phyloP scores from a whole-genome alignment of 805 yeast genomes.

The Kuraishia hungarica region DNA sequence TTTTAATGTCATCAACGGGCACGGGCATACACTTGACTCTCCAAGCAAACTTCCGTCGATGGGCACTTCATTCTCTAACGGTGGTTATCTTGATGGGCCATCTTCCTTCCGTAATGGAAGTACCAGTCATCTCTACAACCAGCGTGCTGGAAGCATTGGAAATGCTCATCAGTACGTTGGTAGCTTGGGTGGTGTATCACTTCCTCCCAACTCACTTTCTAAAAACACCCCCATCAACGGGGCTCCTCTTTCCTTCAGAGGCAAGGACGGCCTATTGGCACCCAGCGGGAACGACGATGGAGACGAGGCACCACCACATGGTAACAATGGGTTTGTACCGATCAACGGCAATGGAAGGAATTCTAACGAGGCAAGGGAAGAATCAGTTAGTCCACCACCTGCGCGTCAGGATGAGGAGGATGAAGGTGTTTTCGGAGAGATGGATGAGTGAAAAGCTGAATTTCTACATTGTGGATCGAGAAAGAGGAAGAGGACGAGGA shows the following conservation, averaged over 20 bases:
- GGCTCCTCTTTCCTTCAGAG: conserved; percentile 2
- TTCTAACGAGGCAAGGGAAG: conserved; percentile 9
- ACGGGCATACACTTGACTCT: conserved; percentile 5
- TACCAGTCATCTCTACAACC: conserved; percentile 5
- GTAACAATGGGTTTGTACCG: conserved; percentile 3
- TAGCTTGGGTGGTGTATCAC: background rate
- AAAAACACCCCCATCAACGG: conserved; percentile 5
- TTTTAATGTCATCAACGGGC: background rate
- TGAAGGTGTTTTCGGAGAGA: conserved; percentile 27
- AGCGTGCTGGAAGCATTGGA: conserved; percentile 7
- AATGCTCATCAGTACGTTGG: conserved; percentile 1
- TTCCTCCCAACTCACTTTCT: conserved; percentile 1
- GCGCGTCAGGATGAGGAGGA: conserved; percentile 8
- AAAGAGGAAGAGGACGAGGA: too few relatives aligned
- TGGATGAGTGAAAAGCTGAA: conserved; percentile 17
- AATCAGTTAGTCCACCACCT: background rate
- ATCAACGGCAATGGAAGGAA: conserved; percentile 3
- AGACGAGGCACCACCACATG: conserved; percentile 9
- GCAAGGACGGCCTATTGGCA: conserved; percentile 9
- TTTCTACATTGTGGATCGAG: too few relatives aligned
- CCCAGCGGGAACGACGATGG: conserved; percentile 14
- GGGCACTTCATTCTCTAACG: conserved; percentile 11
- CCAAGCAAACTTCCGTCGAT: conserved; percentile 6
- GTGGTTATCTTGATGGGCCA: conserved; percentile 24
- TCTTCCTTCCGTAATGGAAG: background rate